Conservation (phyloP, 495 filamentous ascomycete species). For the Cladorrhinum samala region DNA sequence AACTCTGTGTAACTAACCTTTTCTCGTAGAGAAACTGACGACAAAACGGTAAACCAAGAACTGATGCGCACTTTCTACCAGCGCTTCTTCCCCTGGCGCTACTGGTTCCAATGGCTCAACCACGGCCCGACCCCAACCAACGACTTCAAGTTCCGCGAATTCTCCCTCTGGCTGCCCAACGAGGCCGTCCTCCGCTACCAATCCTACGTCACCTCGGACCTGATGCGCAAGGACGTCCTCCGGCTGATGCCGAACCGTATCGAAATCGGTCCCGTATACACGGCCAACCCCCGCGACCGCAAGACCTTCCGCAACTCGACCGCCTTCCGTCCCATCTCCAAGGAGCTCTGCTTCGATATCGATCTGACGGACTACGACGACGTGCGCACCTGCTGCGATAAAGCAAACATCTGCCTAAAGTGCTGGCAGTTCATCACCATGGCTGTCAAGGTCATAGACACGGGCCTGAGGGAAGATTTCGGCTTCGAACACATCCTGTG, state of each 20-base stretch:
- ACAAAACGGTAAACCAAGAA: constrained; percentile 70
- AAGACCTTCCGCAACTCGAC: constrained; percentile 73
- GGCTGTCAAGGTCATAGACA: constrained; percentile 90
- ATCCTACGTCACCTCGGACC: constrained; percentile 76
- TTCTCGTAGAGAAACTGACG: too few species aligned
- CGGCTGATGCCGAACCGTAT: constrained; percentile 84
- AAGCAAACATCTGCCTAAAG: constrained; percentile 86
- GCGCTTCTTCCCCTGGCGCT: constrained; percentile 90
- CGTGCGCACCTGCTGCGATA: constrained; percentile 87
- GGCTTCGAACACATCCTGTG: constrained; percentile 95
- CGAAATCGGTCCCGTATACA: constrained; percentile 95
- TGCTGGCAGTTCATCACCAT: constrained; percentile 97
- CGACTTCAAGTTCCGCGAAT: constrained; percentile 90
- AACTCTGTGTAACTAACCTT: too few species aligned
- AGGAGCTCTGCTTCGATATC: constrained; percentile 97
- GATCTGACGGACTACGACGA: constrained; percentile 98
- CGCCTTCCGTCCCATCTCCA: constrained; percentile 68
- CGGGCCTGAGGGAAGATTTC: constrained; percentile 83
- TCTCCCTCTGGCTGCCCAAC: constrained; percentile 84
- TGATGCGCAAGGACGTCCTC: constrained; percentile 89
- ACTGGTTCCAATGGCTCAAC: constrained; percentile 97
- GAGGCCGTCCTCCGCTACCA: constrained; percentile 91
- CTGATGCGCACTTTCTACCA: constrained; percentile 90
- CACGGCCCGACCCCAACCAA: constrained; percentile 78
- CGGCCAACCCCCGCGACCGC: constrained; percentile 85